Percentiles rank a stretch among this genome's conserved stretches.
Evolutionary conservation across 2,329 filamentous ascomycete species (phyloP).

Genomic region (Sporothrix protearum): DNA sequence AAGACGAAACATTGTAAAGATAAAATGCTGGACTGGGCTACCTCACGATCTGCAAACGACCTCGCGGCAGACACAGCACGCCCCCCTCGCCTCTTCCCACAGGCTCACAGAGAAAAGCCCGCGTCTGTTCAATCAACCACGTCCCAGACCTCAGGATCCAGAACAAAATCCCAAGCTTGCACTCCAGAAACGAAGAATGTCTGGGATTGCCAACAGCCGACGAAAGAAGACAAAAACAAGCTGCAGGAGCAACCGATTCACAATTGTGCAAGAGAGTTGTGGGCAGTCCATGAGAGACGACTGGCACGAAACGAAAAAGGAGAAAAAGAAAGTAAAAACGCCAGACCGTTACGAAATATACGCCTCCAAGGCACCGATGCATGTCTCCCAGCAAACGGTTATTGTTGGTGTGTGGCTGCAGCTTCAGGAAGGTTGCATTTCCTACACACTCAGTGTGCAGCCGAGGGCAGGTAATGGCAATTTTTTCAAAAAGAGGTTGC

Average conservation of each 20-base stretch:
- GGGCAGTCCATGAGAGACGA: background rate
- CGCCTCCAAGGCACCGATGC: background rate
- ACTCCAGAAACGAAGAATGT: background rate
- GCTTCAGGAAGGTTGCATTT: conserved; percentile 17
- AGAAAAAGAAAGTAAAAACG: background rate
- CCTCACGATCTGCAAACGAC: conserved; percentile 15
- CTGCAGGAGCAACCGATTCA: background rate
- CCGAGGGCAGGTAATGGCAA: background rate
- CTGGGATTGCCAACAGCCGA: background rate
- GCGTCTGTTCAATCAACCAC: conserved; percentile 5
- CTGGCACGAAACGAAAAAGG: background rate
- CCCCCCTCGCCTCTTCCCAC: background rate
- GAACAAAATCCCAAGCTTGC: background rate
- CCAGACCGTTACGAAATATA: background rate
- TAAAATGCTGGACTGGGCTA: background rate
- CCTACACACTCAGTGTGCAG: background rate
- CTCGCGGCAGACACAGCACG: conserved; percentile 10
- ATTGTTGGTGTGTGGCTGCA: background rate
- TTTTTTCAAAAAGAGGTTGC: conserved; percentile 9
- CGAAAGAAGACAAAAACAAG: background rate
- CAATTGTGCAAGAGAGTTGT: background rate
- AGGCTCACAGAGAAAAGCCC: background rate
- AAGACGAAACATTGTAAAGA: conserved; percentile 4
- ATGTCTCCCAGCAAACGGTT: background rate
- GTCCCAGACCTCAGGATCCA: conserved; percentile 19